Evolutionary conservation across 768 basidiomycete species (phyloP).

Genomic region (Kwoniella dejecticola): DNA sequence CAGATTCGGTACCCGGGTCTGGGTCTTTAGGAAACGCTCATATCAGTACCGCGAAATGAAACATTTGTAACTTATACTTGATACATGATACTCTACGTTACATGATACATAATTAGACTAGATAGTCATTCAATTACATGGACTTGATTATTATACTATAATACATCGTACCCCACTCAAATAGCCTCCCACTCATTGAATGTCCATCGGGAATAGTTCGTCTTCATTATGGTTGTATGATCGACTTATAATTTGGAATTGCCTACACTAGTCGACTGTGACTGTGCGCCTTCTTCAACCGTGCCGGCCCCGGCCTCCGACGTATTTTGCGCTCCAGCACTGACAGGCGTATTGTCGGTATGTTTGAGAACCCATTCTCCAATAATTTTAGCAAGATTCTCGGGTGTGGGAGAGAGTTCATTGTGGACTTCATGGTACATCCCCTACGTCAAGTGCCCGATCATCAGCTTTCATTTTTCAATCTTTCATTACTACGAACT

Average conservation of each 20-base stretch:
- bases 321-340: constrained; percentile 10
- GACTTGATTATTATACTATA: constrained; percentile 1
- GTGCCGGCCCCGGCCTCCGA: not conserved
- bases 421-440: constrained; percentile 50
- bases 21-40: too few relatives aligned
- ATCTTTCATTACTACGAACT: not conserved
- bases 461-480: constrained; percentile 5
- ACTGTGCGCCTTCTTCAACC: constrained; percentile 5
- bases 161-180: not conserved
- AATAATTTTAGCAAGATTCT: constrained; percentile 31
- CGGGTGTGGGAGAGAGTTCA: constrained; percentile 42
- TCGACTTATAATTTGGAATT: constrained; percentile 5
- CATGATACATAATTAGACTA: constrained; percentile 3
- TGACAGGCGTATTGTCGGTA: constrained; percentile 1
- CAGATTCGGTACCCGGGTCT: too few relatives aligned
- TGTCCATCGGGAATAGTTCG: too few relatives aligned
- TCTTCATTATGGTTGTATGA: too few relatives aligned
- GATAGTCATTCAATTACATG: not conserved
- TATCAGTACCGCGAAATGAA: too few relatives aligned
- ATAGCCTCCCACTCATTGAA: too few relatives aligned
- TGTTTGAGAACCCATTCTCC: constrained; percentile 36
- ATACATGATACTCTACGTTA: too few relatives aligned
- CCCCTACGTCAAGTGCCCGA: constrained; percentile 23
- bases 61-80: too few relatives aligned
- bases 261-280: not conserved